These are phyloP conservation scores for Elongisporangium anandrum DNA, from an alignment of 352 stramenopile species.

Conservation along the genomic window DNA sequence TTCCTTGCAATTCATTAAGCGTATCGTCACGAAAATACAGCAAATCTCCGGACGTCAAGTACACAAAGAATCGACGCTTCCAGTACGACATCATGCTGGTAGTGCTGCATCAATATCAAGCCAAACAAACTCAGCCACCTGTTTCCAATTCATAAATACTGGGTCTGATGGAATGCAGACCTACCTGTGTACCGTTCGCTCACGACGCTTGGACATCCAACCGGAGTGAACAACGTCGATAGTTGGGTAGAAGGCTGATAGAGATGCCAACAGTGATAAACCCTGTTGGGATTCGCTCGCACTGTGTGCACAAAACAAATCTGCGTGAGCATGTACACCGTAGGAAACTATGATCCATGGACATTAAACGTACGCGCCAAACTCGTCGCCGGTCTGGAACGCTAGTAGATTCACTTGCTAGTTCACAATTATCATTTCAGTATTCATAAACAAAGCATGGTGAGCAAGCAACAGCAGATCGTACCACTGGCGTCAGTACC, in stretches of 20 bases:
- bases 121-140: background rate
- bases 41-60: conserved; percentile 63
- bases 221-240: conserved; percentile 66
- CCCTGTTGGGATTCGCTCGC: conserved; percentile 74
- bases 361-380: conserved; percentile 28
- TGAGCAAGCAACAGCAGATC: conserved; percentile 1
- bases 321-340: conserved; percentile 1
- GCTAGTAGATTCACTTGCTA: conserved; percentile 72
- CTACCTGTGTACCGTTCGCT: conserved; percentile 59
- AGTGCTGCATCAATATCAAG: conserved; percentile 10
- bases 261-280: conserved; percentile 60
- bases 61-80: conserved; percentile 82
- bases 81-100: conserved; percentile 84
- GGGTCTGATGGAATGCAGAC: background rate
- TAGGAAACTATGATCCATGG: background rate
- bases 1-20: conserved; percentile 61
- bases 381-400: conserved; percentile 73
- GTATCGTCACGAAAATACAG: conserved; percentile 79
- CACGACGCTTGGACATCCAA: conserved; percentile 71
- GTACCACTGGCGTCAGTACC: conserved; percentile 61
- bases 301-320: conserved; percentile 11
- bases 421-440: conserved; percentile 2
- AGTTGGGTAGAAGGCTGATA: conserved; percentile 73
- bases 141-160: background rate
- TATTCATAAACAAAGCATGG: background rate